Conservation (phyloP, 2,329 filamentous ascomycete species). For the Herpomyces periplanetae region DNA sequence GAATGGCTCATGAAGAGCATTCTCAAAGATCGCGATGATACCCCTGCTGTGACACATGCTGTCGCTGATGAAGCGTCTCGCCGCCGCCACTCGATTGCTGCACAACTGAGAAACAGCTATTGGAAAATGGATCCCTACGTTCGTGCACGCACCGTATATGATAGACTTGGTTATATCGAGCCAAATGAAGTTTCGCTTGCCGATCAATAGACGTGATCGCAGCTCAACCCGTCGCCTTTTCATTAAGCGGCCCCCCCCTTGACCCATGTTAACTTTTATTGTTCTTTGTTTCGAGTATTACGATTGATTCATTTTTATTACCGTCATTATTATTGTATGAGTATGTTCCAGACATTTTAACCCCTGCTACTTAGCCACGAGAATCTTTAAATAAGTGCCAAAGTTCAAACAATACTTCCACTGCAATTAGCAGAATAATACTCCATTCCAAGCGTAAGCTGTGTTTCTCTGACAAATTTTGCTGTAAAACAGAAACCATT, state of each 20-base stretch:
- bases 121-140: constrained; percentile 68
- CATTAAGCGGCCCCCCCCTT: too few species aligned
- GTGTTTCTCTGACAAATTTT: constrained; percentile 64
- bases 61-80: constrained; percentile 13
- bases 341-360: too few species aligned
- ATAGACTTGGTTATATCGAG: constrained; percentile 31
- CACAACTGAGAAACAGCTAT: constrained; percentile 28
- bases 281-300: too few species aligned
- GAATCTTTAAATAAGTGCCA: constrained; percentile 30
- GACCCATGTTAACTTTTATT: too few species aligned
- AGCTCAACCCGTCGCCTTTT: too few species aligned
- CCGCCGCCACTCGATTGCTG: constrained; percentile 20
- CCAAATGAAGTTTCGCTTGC: too few species aligned
- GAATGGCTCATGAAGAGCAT: constrained; percentile 24
- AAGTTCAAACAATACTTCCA: constrained; percentile 66
- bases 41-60: constrained; percentile 9
- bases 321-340: too few species aligned
- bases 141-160: constrained; percentile 43
- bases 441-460: constrained; percentile 65
- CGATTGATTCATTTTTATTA: too few species aligned
- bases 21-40: constrained; percentile 6
- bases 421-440: constrained; percentile 65
- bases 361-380: too few species aligned
- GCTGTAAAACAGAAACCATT: constrained; percentile 53
- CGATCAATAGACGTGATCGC: too few species aligned